These are phyloP conservation scores for Rhynchosporium secalis DNA, from an alignment of 2,329 filamentous ascomycete species.

Conservation along the genomic window DNA sequence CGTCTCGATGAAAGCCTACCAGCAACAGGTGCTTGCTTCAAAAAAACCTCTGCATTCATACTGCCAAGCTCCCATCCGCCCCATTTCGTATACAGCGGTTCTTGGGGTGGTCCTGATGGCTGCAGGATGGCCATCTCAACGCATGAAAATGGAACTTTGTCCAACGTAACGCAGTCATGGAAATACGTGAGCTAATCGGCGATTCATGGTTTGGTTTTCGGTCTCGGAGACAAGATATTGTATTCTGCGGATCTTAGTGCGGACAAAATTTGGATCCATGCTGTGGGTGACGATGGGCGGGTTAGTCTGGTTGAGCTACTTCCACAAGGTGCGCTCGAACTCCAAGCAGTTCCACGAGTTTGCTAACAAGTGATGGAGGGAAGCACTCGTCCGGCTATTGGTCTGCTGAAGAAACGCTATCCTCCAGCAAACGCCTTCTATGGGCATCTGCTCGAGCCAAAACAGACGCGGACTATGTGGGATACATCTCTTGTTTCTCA, in stretches of 20 bases:
- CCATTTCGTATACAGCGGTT: slow-evolving; percentile 9
- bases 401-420: slow-evolving; percentile 19
- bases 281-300: background rate
- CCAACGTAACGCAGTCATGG: slow-evolving; percentile 16
- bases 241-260: slow-evolving; percentile 19
- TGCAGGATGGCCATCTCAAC: slow-evolving; percentile 14
- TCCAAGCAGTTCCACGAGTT: too few species aligned
- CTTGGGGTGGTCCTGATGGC: slow-evolving; percentile 16
- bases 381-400: slow-evolving; percentile 11
- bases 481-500: slow-evolving; percentile 13
- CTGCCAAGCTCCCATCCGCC: slow-evolving; percentile 11
- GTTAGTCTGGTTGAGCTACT: slow-evolving; percentile 8
- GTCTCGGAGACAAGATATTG: background rate
- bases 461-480: background rate
- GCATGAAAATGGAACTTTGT: slow-evolving; percentile 10
- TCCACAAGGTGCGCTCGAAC: background rate
- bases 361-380: background rate
- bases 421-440: background rate
- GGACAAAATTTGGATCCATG: slow-evolving; percentile 12
- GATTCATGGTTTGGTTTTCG: slow-evolving; percentile 18
- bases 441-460: slow-evolving; percentile 18
- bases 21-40: slow-evolving; percentile 2
- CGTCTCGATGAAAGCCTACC: background rate
- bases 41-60: slow-evolving; percentile 9
- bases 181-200: slow-evolving; percentile 12